These are phyloP conservation scores for Graphilbum ipis-grandicollis DNA, from an alignment of 2,329 filamentous ascomycete genomes.

Conservation along the genomic window DNA sequence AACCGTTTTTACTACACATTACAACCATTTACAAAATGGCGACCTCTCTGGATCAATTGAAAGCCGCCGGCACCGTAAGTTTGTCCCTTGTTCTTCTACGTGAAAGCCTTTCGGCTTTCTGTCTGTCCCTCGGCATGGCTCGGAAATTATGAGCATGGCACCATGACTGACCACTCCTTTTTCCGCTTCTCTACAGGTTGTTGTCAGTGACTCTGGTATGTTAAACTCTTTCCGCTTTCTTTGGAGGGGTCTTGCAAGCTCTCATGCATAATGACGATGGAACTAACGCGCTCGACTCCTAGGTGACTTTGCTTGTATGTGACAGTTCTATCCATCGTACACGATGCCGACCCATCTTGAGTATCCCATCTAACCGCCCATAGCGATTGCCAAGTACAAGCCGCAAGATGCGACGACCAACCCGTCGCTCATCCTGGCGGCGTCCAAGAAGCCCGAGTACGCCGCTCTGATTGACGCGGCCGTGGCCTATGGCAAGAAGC, in stretches of 20 bases:
- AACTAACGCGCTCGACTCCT: conserved; percentile 14
- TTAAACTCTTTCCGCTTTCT: conserved; percentile 9
- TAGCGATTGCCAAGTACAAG: conserved; percentile 98
- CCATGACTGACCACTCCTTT: conserved; percentile 11
- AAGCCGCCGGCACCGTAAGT: conserved; percentile 89
- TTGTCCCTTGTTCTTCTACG: background rate
- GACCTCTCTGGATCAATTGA: conserved; percentile 88
- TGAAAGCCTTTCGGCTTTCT: background rate
- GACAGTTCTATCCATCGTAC: too few species aligned
- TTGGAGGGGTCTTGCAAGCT: conserved; percentile 7
- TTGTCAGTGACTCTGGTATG: conserved; percentile 93
- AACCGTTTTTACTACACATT: too few species aligned
- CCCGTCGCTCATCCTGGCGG: conserved; percentile 94
- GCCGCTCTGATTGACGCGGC: conserved; percentile 78
- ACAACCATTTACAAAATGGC: conserved; percentile 58
- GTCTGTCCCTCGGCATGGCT: background rate
- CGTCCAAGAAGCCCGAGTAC: conserved; percentile 96
- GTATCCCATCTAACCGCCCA: background rate
- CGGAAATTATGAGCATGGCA: too few species aligned
- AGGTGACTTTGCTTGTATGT: conserved; percentile 59
- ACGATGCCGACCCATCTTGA: too few species aligned
- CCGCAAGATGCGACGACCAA: conserved; percentile 99
- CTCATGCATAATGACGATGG: conserved; percentile 8
- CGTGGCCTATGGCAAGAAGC: conserved; percentile 68
- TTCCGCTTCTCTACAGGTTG: conserved; percentile 38